phyloP scores from a whole-genome alignment of 2,329 filamentous ascomycete genomes.

The Fusarium poae region DNA sequence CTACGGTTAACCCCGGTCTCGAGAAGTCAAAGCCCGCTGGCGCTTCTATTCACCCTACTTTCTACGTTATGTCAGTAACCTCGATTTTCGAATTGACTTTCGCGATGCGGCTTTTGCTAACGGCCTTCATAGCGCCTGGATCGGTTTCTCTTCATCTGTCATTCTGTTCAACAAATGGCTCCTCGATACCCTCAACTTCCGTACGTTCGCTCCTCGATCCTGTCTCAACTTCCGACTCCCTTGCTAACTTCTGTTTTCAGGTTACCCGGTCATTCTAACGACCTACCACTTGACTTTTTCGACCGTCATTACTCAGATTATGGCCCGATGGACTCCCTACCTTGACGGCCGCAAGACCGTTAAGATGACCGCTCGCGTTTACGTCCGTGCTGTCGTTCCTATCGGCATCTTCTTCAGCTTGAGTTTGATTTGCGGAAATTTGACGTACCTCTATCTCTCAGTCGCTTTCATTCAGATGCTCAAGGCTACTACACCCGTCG shows the following conservation, averaged over 20 bases:
- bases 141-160: constrained; percentile 89
- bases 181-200: constrained; percentile 85
- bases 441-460: constrained; percentile 94
- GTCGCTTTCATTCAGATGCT: constrained; percentile 99
- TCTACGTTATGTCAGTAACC: constrained; percentile 79
- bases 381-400: constrained; percentile 91
- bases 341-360: constrained; percentile 96
- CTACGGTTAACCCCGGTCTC: constrained; percentile 80
- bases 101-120: constrained; percentile 28
- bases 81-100: constrained; percentile 4
- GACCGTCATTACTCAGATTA: constrained; percentile 91
- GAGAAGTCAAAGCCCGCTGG: constrained; percentile 78
- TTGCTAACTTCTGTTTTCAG: constrained; percentile 56
- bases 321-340: constrained; percentile 88
- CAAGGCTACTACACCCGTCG: constrained; percentile 97
- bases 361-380: constrained; percentile 96
- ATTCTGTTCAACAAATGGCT: constrained; percentile 99
- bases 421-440: constrained; percentile 95
- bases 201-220: constrained; percentile 51
- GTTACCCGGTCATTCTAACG: constrained; percentile 84
- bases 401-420: constrained; percentile 97
- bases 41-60: constrained; percentile 78
- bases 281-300: constrained; percentile 97
- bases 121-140: constrained; percentile 79
- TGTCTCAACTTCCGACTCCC: constrained; percentile 5